Base-by-base conservation (phyloP, 305 asterid genomes). In the Rubia balearica region DNA sequence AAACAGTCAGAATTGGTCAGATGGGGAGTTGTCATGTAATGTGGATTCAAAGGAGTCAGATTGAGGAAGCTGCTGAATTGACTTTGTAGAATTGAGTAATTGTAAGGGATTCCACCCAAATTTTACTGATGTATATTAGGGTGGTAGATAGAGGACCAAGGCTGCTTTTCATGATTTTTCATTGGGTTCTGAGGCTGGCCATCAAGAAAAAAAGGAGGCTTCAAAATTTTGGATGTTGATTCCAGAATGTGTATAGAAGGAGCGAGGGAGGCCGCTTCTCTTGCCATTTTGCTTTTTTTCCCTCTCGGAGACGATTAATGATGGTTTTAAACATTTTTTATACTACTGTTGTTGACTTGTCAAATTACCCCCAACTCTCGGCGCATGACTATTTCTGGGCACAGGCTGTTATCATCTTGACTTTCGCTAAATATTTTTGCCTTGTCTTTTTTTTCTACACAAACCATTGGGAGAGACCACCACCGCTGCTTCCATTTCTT, bases 21-120 rank as follows among this genome's bases (percentile, higher is more conserved):
- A 75, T 49, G 88, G 86, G 73, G 96, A 89, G 74, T 89, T 85
- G 49, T 85, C 74, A 73, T 78, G 64, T 67, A 83, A 74, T 42
- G 96, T 88, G 70, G 96, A 90, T 65, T 78, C 85, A 75, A 88
- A 89, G 80, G 96, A 94, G 48, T 83, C 88, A 41, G 92, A 85
- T 81, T 89, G 89, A 88, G 76, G 80, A 73, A 66, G 69, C 79
- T 74, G 38, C n/a, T 79, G 83, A 73, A 73, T 97, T 91, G 87
- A 94, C 96, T 87, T 83, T 69, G 82, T 85, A 80, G 90, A 82
- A 72, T 71, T 69, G 53, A 70, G 82, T 63, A 68, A 67, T 51
- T 76, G 64, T 53, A 75, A 71, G 82, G 81, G 74, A 72, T 48
- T 67, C 85, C 82, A 75, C 89, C 86, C 85, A 78, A 82, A 80